These are phyloP conservation scores for Mycena maculata DNA, from an alignment of 768 basidiomycete species.

Conservation along the genomic window DNA sequence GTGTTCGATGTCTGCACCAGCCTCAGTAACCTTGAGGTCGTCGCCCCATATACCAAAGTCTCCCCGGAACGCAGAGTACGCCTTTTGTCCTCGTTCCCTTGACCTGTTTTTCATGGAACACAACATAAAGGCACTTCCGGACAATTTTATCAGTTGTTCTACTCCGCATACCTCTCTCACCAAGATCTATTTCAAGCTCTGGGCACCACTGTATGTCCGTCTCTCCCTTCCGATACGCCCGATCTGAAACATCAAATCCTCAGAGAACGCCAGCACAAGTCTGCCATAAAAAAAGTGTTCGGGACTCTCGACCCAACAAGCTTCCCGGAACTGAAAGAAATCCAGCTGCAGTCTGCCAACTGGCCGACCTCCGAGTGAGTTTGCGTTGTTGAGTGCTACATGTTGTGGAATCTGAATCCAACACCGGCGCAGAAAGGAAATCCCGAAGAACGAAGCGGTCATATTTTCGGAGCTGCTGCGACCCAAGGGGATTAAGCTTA, in stretches of 20 bases:
- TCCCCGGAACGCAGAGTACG: neutral
- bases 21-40: neutral
- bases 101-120: neutral
- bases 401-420: no score
- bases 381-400: neutral
- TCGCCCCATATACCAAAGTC: neutral
- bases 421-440: no score
- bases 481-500: no score
- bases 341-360: neutral
- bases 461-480: no score
- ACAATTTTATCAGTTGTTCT: neutral
- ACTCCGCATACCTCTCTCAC: neutral
- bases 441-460: no score
- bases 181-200: neutral
- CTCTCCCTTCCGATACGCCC: neutral
- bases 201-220: neutral
- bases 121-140: neutral
- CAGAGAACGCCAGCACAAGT: neutral
- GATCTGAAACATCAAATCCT: neutral
- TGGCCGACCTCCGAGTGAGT: slow-evolving; percentile 15
- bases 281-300: neutral
- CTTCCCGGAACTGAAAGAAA: slow-evolving; percentile 12
- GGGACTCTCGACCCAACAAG: neutral
- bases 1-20: neutral
- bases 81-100: neutral